These are phyloP conservation scores for Suhomyces sp. DNA, from an alignment of 805 yeast genomes.

Conservation along the genomic window DNA sequence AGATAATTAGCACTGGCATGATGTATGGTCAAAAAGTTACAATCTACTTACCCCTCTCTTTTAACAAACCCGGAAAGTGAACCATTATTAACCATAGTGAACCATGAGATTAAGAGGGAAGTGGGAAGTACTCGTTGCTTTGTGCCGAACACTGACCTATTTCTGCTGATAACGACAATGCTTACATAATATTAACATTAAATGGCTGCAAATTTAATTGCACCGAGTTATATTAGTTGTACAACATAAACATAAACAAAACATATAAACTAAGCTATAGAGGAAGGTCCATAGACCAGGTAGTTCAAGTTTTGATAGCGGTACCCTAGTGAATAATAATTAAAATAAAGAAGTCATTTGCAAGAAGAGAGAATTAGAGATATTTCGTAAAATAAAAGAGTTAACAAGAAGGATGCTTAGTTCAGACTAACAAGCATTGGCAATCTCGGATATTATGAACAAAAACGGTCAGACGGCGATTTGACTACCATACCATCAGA, in stretches of 20 bases:
- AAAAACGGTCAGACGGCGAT: not conserved
- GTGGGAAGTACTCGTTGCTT: not conserved
- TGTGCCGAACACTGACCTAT: not conserved
- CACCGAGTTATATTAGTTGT: slow-evolving; percentile 1
- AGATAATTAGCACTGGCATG: not conserved
- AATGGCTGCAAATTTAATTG: not conserved
- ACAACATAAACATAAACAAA: slow-evolving; percentile 2
- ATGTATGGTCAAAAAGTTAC: not conserved
- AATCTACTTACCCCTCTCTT: not conserved
- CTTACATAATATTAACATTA: not conserved
- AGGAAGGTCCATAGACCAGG: not conserved
- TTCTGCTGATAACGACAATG: not conserved
- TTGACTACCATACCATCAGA: not conserved
- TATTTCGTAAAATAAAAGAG: not conserved
- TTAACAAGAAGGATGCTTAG: slow-evolving; percentile 5
- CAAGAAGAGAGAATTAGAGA: slow-evolving; percentile 1
- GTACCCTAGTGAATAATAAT: slow-evolving; percentile 3
- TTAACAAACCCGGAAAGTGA: not conserved
- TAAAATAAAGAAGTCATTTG: slow-evolving; percentile 2
- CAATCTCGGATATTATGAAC: not conserved
- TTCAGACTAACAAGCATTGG: slow-evolving; percentile 4
- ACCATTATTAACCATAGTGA: not conserved
- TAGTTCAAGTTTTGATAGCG: not conserved
- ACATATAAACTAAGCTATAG: slow-evolving; percentile 2
- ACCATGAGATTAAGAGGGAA: not conserved